phyloP scores from a whole-genome alignment of 108 stramenopile species.

The Cyclotella kingstonii region DNA sequence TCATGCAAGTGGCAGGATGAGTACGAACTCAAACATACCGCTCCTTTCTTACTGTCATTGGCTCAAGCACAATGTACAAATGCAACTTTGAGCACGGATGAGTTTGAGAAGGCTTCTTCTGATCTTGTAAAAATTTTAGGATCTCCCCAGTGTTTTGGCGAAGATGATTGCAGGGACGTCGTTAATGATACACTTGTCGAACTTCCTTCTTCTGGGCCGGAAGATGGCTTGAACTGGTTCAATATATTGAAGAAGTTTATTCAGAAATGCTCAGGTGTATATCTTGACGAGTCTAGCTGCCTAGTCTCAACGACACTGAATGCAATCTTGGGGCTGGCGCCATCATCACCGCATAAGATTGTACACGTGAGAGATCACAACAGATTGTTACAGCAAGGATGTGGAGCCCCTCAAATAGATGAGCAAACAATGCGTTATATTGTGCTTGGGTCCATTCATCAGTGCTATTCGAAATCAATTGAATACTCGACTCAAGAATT shows the following conservation, averaged over 20 bases:
- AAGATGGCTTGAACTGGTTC: conserved; percentile 4
- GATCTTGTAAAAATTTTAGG: conserved; percentile 24
- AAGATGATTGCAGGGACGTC: conserved; percentile 11
- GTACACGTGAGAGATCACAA: neutral
- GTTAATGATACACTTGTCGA: neutral
- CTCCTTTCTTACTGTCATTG: too few species aligned
- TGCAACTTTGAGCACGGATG: conserved; percentile 1
- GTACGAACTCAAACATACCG: too few species aligned
- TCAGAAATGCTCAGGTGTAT: conserved; percentile 19
- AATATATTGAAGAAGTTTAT: conserved; percentile 21
- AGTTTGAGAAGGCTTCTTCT: conserved; percentile 15
- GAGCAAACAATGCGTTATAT: conserved; percentile 13
- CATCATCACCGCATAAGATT: neutral
- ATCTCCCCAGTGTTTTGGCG: conserved; percentile 13
- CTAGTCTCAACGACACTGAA: conserved; percentile 10
- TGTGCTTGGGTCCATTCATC: conserved; percentile 7
- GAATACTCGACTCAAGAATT: conserved; percentile 24
- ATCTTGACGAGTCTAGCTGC: conserved; percentile 11
- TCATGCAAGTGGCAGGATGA: too few species aligned
- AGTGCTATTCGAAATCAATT: conserved; percentile 10
- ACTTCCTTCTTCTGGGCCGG: neutral
- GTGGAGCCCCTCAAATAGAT: conserved; percentile 34
- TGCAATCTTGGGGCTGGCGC: too few species aligned
- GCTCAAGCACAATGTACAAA: neutral
- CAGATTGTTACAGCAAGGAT: conserved; percentile 5